Percentiles rank a stretch among this genome's conserved stretches.
Conservation (phyloP, 208 protist genomes). For the Leishmania lainsoni region DNA sequence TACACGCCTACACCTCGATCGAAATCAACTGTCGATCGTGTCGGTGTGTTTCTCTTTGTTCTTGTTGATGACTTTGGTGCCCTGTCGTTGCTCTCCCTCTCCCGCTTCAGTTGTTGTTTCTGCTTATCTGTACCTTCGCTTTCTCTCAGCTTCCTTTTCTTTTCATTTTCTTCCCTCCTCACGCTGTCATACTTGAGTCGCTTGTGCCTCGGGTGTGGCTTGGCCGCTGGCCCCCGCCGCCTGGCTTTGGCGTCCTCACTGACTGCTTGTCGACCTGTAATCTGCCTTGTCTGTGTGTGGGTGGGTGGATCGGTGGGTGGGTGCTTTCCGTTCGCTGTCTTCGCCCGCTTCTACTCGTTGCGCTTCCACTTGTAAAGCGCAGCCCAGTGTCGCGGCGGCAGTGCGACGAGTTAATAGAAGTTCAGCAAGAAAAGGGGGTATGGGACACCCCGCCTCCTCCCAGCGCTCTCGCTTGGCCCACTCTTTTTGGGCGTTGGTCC, state of each 20-base stretch:
- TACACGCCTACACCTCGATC: background rate
- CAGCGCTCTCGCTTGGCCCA: background rate
- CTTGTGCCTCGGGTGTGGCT: background rate
- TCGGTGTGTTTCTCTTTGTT: background rate
- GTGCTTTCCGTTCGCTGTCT: too few relatives aligned
- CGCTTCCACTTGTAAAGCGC: background rate
- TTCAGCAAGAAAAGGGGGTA: too few relatives aligned
- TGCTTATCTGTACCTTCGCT: background rate
- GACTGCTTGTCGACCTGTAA: background rate
- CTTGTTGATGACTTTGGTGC: background rate
- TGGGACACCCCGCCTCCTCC: too few relatives aligned
- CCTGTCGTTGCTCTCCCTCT: background rate
- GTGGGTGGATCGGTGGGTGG: background rate
- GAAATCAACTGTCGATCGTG: background rate
- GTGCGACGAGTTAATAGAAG: too few relatives aligned
- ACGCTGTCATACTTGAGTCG: background rate
- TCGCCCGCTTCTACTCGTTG: background rate
- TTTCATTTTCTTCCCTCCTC: background rate
- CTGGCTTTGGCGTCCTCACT: background rate
- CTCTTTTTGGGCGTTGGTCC: background rate
- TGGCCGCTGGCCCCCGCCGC: too few relatives aligned
- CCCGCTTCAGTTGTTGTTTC: background rate
- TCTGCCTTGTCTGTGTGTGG: background rate
- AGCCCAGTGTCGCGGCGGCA: background rate
- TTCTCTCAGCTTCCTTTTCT: background rate